Base-by-base conservation (phyloP, 2,329 filamentous ascomycete species). In the Colletotrichum sansevieriae region DNA sequence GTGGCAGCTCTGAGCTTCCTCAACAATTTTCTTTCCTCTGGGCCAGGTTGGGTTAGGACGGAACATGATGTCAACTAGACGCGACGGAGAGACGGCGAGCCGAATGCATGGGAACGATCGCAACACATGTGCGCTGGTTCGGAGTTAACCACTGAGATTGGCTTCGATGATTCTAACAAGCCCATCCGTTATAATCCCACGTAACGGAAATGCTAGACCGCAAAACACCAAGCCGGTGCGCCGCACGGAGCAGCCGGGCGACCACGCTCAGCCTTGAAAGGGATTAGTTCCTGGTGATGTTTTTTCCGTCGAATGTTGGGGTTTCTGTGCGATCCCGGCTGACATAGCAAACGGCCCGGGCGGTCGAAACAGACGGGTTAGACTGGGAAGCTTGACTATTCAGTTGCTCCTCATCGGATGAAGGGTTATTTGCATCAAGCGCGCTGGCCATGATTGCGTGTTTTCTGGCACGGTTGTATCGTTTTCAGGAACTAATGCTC, bases 51-150 rank as follows among this genome's bases (percentile, higher is more conserved):
- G 55, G 41, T 46, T 55, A 61, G 49, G 22, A 54, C 47, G 56
- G 41, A 29, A 29, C 56, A 69, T 66, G 56, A 66, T 61, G 56
- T 60, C 66, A 60, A 51, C 41, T 9, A n/a, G 18, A 35, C 35
- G 15, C 47, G n/a, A 51, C 66, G 66, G 66, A 69, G 66, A 37
- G 10, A 56, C 56, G 20, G 29, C 62, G 62, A 68, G 55, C 62
- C 62, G 62, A 56, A 37, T 29, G 55, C 62, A 65, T 60, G 56
- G 49, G 52, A 55, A 39, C 29, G 46, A 68, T 47, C 59, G 62
- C 52, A 43, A 41, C 29, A 33, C 37, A 33, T 65, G 62, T 66
- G 63, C 56, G 44, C 63, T 46, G 25, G 41, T 12, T 69, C 49
- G 47, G 55, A 66, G 56, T 54, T 54, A 9, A 54, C 41, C 20